These are phyloP conservation scores for Penicillium bovifimosum DNA, from an alignment of 495 filamentous ascomycete genomes.

Conservation along the genomic window DNA sequence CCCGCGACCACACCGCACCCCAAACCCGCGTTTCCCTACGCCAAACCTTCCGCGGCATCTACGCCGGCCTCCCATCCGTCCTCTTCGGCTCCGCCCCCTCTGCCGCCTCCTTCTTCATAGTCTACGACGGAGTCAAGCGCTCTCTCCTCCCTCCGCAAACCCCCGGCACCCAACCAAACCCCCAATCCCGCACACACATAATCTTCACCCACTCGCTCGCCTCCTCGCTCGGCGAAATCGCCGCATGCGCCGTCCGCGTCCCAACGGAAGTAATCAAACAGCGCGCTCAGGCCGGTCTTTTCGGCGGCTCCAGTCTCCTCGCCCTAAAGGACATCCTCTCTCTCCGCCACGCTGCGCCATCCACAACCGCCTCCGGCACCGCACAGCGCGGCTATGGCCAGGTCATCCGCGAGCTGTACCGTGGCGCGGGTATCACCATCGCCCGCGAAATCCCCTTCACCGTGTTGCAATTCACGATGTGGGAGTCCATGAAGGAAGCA, in stretches of 20 bases:
- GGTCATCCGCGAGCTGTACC: conserved; percentile 79
- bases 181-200: conserved; percentile 32
- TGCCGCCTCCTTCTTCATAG: conserved; percentile 97
- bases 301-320: conserved; percentile 44
- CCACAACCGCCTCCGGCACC: conserved; percentile 11
- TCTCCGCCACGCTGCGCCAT: conserved; percentile 29
- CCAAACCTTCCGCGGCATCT: conserved; percentile 64
- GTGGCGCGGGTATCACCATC: conserved; percentile 85
- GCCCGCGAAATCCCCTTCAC: conserved; percentile 97
- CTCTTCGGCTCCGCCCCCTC: conserved; percentile 79
- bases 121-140: conserved; percentile 80
- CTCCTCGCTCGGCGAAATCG: conserved; percentile 83
- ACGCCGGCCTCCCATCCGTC: conserved; percentile 62
- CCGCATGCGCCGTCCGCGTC: conserved; percentile 86
- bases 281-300: conserved; percentile 79
- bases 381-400: conserved; percentile 43
- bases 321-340: conserved; percentile 67
- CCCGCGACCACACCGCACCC: conserved; percentile 63
- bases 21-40: conserved; percentile 33
- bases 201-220: conserved; percentile 71
- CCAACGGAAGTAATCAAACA: conserved; percentile 98
- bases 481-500: conserved; percentile 80
- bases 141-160: conserved; percentile 35
- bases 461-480: conserved; percentile 92
- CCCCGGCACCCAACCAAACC: conserved; percentile 1